These are phyloP conservation scores for Colletotrichum sp. DNA, from an alignment of 2,329 filamentous ascomycete genomes.

Conservation along the genomic window DNA sequence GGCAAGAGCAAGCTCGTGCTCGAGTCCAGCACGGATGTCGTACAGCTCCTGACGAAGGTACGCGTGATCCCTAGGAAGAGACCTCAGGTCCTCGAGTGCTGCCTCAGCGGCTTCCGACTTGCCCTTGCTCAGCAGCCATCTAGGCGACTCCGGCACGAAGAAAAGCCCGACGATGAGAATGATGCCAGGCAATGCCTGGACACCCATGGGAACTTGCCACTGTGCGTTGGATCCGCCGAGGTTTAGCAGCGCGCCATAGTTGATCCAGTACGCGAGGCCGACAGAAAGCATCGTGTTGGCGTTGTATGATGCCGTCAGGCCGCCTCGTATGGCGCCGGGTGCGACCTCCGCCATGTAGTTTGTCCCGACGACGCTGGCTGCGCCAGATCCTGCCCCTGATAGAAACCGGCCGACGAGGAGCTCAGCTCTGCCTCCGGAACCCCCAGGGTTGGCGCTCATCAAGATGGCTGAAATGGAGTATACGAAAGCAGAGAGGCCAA, in stretches of 20 bases:
- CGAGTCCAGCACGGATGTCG: background rate
- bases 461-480: slow-evolving; percentile 49
- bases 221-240: slow-evolving; percentile 42
- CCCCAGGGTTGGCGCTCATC: slow-evolving; percentile 39
- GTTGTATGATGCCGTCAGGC: slow-evolving; percentile 46
- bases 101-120: background rate
- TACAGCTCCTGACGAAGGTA: background rate
- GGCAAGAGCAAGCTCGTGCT: background rate
- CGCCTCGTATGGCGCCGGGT: slow-evolving; percentile 47
- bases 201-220: slow-evolving; percentile 44
- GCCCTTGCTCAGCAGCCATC: background rate
- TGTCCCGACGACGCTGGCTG: slow-evolving; percentile 45
- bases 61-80: background rate
- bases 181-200: slow-evolving; percentile 1
- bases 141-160: slow-evolving; percentile 1
- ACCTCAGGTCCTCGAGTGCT: background rate
- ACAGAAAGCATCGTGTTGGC: slow-evolving; percentile 47
- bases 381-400: slow-evolving; percentile 24
- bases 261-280: slow-evolving; percentile 46
- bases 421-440: background rate
- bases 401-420: background rate
- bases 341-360: slow-evolving; percentile 49
- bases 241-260: slow-evolving; percentile 44
- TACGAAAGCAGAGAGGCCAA: slow-evolving; percentile 39
- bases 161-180: background rate